Conservation (phyloP, 164 flowering plant genomes). For the Magnolia sinica region DNA sequence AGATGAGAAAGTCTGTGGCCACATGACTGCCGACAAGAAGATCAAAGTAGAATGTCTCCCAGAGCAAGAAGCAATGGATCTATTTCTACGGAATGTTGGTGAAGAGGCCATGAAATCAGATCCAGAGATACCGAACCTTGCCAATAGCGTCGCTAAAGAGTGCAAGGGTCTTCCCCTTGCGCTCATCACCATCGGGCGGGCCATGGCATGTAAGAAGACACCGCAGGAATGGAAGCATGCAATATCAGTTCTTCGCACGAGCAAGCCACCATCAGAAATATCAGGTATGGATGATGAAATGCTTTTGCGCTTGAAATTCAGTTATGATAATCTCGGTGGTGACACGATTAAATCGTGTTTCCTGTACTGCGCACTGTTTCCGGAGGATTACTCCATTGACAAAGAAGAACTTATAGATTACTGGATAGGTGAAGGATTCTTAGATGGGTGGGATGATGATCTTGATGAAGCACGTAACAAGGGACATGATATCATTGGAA, state of each 20-base stretch:
- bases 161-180: slow-evolving; percentile 16
- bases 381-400: slow-evolving; percentile 9
- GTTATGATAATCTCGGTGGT: slow-evolving; percentile 8
- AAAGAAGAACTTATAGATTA: slow-evolving; percentile 7
- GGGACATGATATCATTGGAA: slow-evolving; percentile 7
- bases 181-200: slow-evolving; percentile 1
- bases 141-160: not conserved
- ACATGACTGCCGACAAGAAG: slow-evolving; percentile 7
- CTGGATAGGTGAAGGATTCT: slow-evolving; percentile 16
- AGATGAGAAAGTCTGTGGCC: not conserved
- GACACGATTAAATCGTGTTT: slow-evolving; percentile 2
- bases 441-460: slow-evolving; percentile 6
- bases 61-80: slow-evolving; percentile 2
- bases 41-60: slow-evolving; percentile 4
- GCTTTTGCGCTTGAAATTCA: slow-evolving; percentile 6
- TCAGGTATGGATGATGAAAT: slow-evolving; percentile 5
- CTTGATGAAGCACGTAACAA: slow-evolving; percentile 10
- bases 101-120: not conserved
- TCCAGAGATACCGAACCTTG: not conserved
- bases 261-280: not conserved
- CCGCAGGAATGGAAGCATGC: slow-evolving; percentile 11
- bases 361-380: slow-evolving; percentile 12
- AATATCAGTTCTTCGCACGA: not conserved
- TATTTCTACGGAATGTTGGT: slow-evolving; percentile 11
- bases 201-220: slow-evolving; percentile 11